Conservation (phyloP, 257 asterid genomes). For the Ophiorrhiza pumila region DNA sequence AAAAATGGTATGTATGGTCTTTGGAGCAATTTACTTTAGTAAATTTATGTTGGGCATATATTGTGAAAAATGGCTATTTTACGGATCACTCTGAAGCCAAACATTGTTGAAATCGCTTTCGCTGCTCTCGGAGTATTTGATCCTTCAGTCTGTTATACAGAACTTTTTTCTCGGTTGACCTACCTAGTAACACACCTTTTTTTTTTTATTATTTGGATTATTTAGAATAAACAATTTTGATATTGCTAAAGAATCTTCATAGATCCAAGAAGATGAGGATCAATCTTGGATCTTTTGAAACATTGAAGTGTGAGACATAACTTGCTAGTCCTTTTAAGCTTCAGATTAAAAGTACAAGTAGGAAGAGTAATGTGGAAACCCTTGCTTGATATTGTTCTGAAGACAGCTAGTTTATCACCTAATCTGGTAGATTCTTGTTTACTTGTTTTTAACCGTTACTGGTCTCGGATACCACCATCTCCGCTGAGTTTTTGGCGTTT, state of each 20-base stretch:
- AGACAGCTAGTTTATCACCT: background rate
- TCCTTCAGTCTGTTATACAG: background rate
- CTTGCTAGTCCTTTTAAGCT: background rate
- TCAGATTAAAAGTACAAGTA: background rate
- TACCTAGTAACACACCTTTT: background rate
- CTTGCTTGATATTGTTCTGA: background rate
- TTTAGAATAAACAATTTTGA: background rate
- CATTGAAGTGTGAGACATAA: background rate
- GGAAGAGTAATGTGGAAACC: background rate
- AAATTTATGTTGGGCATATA: background rate
- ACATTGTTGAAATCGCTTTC: background rate
- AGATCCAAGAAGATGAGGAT: background rate
- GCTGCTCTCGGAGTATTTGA: background rate
- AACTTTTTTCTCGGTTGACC: background rate
- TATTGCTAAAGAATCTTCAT: background rate
- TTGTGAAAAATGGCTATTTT: background rate
- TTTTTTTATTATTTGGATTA: background rate
- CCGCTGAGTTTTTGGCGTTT: background rate
- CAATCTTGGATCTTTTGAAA: background rate
- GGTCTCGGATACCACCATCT: background rate
- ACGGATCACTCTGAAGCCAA: background rate
- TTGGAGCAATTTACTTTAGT: background rate
- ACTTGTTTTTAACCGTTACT: background rate
- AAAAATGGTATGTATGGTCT: constrained; percentile 57
- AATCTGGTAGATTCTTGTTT: background rate